Evolutionary conservation across 2,329 filamentous ascomycete genomes (phyloP).

Genomic region (Verticillium nonalfalfae): DNA sequence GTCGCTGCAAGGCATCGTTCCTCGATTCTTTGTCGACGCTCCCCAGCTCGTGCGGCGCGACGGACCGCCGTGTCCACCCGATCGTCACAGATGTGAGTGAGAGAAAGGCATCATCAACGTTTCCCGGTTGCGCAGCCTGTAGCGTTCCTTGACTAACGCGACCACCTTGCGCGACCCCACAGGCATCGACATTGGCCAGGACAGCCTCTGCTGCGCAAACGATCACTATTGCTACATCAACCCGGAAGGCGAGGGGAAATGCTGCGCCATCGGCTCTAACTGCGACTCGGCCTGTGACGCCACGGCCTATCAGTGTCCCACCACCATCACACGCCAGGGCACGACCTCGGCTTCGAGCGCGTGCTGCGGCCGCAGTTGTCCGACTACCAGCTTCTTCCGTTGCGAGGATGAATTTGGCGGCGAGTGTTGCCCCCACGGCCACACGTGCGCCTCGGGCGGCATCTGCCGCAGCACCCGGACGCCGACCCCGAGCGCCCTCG

Average conservation of each 20-base stretch:
- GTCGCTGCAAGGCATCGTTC: slow-evolving; percentile 5
- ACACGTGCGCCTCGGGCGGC: slow-evolving; percentile 29
- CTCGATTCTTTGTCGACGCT: slow-evolving; percentile 10
- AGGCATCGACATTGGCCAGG: slow-evolving; percentile 35
- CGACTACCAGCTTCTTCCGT: slow-evolving; percentile 32
- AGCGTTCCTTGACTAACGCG: background rate
- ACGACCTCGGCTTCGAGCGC: slow-evolving; percentile 18
- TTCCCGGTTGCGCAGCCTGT: background rate
- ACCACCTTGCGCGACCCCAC: background rate
- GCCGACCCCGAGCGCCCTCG: slow-evolving; percentile 16
- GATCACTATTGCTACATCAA: slow-evolving; percentile 38
- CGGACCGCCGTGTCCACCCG: slow-evolving; percentile 5
- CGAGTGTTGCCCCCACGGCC: slow-evolving; percentile 42
- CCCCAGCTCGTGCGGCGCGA: slow-evolving; percentile 9
- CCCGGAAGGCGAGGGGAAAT: slow-evolving; percentile 21
- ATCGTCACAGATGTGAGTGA: slow-evolving; percentile 7
- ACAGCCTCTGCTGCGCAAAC: slow-evolving; percentile 34
- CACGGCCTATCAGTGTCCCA: slow-evolving; percentile 25
- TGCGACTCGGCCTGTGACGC: slow-evolving; percentile 33
- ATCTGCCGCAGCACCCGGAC: slow-evolving; percentile 24
- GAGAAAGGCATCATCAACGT: background rate
- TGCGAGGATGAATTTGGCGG: slow-evolving; percentile 38
- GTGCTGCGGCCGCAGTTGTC: slow-evolving; percentile 35
- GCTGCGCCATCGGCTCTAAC: slow-evolving; percentile 35
- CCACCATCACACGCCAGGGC: slow-evolving; percentile 16